phyloP scores from a whole-genome alignment of 768 basidiomycete genomes.

The Chiua virens region DNA sequence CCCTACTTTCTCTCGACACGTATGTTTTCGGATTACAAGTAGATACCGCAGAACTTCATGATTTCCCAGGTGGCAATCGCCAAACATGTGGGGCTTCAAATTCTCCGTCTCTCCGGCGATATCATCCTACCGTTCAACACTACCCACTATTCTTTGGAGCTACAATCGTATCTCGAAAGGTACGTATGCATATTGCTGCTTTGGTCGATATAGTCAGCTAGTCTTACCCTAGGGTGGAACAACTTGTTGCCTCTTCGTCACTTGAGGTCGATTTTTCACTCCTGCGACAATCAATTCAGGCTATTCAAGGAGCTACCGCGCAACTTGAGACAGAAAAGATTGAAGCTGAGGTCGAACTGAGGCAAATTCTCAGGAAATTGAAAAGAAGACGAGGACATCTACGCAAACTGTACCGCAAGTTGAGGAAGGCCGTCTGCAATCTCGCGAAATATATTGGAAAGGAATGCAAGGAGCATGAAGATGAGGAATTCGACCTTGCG shows the following conservation, averaged over 20 bases:
- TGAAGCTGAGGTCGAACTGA: conserved; percentile 52
- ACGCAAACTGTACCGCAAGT: conserved; percentile 20
- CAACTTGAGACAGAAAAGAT: conserved; percentile 60
- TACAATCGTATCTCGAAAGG: conserved; percentile 62
- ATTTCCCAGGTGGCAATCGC: conserved; percentile 58
- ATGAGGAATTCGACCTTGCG: conserved; percentile 7
- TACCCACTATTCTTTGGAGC: conserved; percentile 69
- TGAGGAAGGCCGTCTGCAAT: conserved; percentile 30
- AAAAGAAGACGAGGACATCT: conserved; percentile 24
- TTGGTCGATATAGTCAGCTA: conserved; percentile 24
- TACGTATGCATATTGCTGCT: conserved; percentile 31
- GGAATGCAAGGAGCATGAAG: conserved; percentile 13
- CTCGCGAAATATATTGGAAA: conserved; percentile 36
- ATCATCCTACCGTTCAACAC: conserved; percentile 73
- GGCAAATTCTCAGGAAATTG: conserved; percentile 41
- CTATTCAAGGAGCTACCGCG: conserved; percentile 51
- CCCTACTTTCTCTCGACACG: conserved; percentile 72
- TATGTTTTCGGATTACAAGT: conserved; percentile 31
- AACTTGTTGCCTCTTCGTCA: conserved; percentile 18
- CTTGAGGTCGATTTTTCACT: conserved; percentile 52
- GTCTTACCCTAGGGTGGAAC: conserved; percentile 28
- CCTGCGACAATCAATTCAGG: conserved; percentile 46
- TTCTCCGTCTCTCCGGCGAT: conserved; percentile 61
- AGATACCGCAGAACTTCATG: conserved; percentile 1
- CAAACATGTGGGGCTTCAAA: conserved; percentile 61